phyloP scores from a whole-genome alignment of 1,284 basidiomycete genomes.

The Tilletia caries region DNA sequence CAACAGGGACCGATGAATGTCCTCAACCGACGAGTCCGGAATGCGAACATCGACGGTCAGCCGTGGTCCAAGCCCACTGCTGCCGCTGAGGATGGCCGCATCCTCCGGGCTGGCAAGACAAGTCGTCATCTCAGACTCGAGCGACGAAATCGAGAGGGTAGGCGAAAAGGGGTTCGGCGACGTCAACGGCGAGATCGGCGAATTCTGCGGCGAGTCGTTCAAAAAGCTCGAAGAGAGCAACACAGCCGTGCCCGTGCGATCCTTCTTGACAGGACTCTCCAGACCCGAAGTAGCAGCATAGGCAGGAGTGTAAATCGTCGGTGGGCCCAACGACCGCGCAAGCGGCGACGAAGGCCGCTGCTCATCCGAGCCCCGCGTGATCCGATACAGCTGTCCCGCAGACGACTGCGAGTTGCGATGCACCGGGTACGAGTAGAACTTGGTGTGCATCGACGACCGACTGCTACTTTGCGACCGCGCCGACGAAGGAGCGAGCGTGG shows the following conservation, averaged over 20 bases:
- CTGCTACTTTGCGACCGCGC: too few relatives aligned
- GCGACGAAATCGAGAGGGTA: constrained; percentile 31
- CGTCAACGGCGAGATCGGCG: constrained; percentile 34
- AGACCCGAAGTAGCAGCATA: too few relatives aligned
- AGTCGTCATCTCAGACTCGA: constrained; percentile 39
- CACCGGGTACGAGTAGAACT: constrained; percentile 36
- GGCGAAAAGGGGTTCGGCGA: constrained; percentile 43
- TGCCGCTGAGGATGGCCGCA: not conserved
- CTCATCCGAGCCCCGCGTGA: constrained; percentile 22
- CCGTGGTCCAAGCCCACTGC: not conserved
- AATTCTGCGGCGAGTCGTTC: constrained; percentile 38
- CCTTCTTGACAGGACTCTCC: constrained; percentile 26
- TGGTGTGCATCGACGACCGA: not conserved
- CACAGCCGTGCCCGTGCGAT: not conserved
- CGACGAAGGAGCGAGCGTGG: too few relatives aligned
- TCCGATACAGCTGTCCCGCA: constrained; percentile 22
- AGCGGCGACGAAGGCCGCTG: constrained; percentile 27
- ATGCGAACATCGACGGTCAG: not conserved
- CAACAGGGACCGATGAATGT: constrained; percentile 8
- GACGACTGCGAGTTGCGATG: constrained; percentile 27
- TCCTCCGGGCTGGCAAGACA: constrained; percentile 19
- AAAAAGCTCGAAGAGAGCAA: constrained; percentile 17
- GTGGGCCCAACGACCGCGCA: constrained; percentile 19
- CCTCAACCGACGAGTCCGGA: constrained; percentile 9
- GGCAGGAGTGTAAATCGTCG: too few relatives aligned